These are phyloP conservation scores for Zymoseptoria passerinii DNA, from an alignment of 2,329 filamentous ascomycete species.

Conservation along the genomic window DNA sequence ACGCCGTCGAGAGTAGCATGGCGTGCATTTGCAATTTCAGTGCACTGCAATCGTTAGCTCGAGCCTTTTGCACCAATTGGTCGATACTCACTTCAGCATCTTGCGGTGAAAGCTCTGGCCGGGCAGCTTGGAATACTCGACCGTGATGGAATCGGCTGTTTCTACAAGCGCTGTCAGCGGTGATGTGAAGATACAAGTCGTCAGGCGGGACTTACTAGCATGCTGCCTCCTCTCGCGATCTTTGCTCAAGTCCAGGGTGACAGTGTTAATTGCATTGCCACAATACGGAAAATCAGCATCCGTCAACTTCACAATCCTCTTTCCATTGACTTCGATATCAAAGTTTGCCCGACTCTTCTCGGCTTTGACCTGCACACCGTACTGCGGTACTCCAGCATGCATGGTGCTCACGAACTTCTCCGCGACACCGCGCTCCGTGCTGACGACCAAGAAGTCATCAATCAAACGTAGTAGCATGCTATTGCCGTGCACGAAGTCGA, in stretches of 20 bases:
- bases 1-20: slow-evolving; percentile 72
- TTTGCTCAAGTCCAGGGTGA: slow-evolving; percentile 65
- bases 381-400: slow-evolving; percentile 68
- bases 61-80: slow-evolving; percentile 34
- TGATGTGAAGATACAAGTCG: slow-evolving; percentile 4
- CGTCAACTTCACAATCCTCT: slow-evolving; percentile 41
- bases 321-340: slow-evolving; percentile 50
- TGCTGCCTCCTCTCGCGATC: slow-evolving; percentile 49
- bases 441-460: slow-evolving; percentile 90
- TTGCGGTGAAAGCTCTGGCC: slow-evolving; percentile 76
- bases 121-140: slow-evolving; percentile 63
- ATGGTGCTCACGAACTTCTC: slow-evolving; percentile 67
- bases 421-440: slow-evolving; percentile 58
- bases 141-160: slow-evolving; percentile 64
- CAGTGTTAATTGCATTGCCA: slow-evolving; percentile 66
- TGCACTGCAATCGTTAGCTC: slow-evolving; percentile 32
- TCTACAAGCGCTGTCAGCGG: slow-evolving; percentile 28
- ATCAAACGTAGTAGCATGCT: slow-evolving; percentile 72
- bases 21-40: slow-evolving; percentile 80
- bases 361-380: slow-evolving; percentile 69
- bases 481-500: slow-evolving; percentile 54
- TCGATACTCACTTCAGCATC: slow-evolving; percentile 43
- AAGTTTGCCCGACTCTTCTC: slow-evolving; percentile 84
- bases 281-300: slow-evolving; percentile 73
- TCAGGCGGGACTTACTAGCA: slow-evolving; percentile 40